These are phyloP conservation scores for Bothriochloa decipiens DNA, from an alignment of 176 grass and related monocot species.

Conservation along the genomic window DNA sequence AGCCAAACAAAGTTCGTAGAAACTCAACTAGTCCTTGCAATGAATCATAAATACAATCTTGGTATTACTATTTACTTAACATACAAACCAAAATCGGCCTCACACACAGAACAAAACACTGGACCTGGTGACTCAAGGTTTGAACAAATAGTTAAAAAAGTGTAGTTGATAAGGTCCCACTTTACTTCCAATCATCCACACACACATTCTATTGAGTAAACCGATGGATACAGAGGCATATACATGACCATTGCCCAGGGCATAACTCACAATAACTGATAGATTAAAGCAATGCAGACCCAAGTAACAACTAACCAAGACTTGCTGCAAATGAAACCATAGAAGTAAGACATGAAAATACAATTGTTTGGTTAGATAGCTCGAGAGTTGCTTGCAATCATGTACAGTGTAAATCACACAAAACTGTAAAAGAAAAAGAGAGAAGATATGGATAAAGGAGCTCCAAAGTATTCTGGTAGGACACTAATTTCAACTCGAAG, in stretches of 20 bases:
- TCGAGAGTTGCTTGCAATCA: background rate
- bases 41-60: slow-evolving; percentile 24
- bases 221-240: slow-evolving; percentile 31
- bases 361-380: background rate
- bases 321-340: background rate
- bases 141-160: background rate
- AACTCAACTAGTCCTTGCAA: background rate
- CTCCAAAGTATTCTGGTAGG: slow-evolving; percentile 4
- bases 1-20: slow-evolving; percentile 4
- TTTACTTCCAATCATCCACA: slow-evolving; percentile 10
- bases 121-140: background rate
- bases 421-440: background rate
- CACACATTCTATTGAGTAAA: background rate
- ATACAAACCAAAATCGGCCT: slow-evolving; percentile 11
- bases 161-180: slow-evolving; percentile 16
- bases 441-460: background rate
- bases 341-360: background rate
- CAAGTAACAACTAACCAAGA: slow-evolving; percentile 18
- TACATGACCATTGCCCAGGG: background rate
- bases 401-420: background rate
- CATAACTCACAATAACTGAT: slow-evolving; percentile 22
- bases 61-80: background rate
- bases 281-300: background rate
- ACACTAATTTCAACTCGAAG: background rate
- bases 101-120: slow-evolving; percentile 20